Conservation (phyloP, 371 early-diverging fungal species). For the Rhizopus microsporus region DNA sequence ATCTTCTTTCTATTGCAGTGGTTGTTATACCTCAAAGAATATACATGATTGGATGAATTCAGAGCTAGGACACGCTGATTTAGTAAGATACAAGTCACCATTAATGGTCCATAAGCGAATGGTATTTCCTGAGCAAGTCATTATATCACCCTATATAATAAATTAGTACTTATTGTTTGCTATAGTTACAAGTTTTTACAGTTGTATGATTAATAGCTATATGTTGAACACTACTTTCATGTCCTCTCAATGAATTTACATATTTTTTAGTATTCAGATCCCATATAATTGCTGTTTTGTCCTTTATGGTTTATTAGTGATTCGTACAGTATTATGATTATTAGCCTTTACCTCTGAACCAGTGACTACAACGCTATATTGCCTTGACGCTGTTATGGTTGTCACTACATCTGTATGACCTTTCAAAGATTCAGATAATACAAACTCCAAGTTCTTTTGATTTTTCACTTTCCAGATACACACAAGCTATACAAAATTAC, state of each 20-base stretch:
- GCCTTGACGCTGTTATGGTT: slow-evolving; percentile 60
- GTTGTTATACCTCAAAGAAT: slow-evolving; percentile 54
- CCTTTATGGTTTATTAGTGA: slow-evolving; percentile 35
- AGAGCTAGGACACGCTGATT: slow-evolving; percentile 55
- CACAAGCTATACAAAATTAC: slow-evolving; percentile 45
- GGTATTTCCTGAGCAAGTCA: slow-evolving; percentile 62
- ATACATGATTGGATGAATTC: slow-evolving; percentile 61
- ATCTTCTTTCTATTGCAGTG: background rate
- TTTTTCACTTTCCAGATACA: slow-evolving; percentile 66
- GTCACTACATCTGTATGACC: slow-evolving; percentile 68
- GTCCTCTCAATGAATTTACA: slow-evolving; percentile 58
- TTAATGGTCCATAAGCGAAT: slow-evolving; percentile 74
- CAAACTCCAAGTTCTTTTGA: slow-evolving; percentile 50
- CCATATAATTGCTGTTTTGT: slow-evolving; percentile 74
- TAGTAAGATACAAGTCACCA: slow-evolving; percentile 66
- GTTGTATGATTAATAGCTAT: slow-evolving; percentile 64
- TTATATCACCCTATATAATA: slow-evolving; percentile 64
- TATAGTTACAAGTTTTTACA: slow-evolving; percentile 24
- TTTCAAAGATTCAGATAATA: slow-evolving; percentile 59
- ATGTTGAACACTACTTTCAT: slow-evolving; percentile 60
- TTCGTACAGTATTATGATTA: background rate
- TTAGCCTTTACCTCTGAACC: slow-evolving; percentile 59
- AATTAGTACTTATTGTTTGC: background rate
- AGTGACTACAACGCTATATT: slow-evolving; percentile 69
- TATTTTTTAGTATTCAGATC: slow-evolving; percentile 73